Evolutionary conservation across 2,329 filamentous ascomycete genomes (phyloP).

Genomic region (Coniochaeta hoffmannii): DNA sequence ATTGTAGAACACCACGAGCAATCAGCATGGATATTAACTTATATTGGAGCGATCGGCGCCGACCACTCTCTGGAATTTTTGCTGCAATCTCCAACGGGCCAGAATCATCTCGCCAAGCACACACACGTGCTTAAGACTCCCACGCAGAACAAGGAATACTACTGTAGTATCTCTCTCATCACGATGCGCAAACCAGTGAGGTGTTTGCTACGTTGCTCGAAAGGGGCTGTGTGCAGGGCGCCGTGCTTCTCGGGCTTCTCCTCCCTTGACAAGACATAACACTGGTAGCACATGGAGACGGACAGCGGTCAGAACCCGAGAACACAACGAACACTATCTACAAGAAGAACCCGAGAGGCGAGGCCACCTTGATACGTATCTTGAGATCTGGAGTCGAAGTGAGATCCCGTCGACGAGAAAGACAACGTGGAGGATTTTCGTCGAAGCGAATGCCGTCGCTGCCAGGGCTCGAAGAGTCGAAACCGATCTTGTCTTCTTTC

Average conservation of each 20-base stretch:
- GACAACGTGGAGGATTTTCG: neutral
- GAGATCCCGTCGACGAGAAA: neutral
- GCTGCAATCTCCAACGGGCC: neutral
- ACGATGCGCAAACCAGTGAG: neutral
- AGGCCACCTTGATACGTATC: too few species aligned
- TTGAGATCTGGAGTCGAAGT: neutral
- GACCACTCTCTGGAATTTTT: neutral
- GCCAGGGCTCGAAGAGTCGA: conserved; percentile 6
- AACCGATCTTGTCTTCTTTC: conserved; percentile 6
- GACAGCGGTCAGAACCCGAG: too few species aligned
- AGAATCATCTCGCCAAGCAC: neutral
- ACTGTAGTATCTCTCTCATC: neutral
- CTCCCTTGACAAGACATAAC: too few species aligned
- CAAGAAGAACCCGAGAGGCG: too few species aligned
- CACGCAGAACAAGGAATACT: neutral
- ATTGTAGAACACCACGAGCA: neutral
- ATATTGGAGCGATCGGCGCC: neutral
- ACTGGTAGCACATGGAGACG: too few species aligned
- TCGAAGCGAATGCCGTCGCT: neutral
- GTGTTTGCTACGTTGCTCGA: neutral
- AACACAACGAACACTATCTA: too few species aligned
- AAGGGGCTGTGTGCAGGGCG: neutral
- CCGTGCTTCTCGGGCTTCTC: neutral
- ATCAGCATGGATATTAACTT: neutral
- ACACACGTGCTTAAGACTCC: neutral